Conservation (phyloP, 2,329 filamentous ascomycete genomes). For the Ophiostoma himal-ulmi region DNA sequence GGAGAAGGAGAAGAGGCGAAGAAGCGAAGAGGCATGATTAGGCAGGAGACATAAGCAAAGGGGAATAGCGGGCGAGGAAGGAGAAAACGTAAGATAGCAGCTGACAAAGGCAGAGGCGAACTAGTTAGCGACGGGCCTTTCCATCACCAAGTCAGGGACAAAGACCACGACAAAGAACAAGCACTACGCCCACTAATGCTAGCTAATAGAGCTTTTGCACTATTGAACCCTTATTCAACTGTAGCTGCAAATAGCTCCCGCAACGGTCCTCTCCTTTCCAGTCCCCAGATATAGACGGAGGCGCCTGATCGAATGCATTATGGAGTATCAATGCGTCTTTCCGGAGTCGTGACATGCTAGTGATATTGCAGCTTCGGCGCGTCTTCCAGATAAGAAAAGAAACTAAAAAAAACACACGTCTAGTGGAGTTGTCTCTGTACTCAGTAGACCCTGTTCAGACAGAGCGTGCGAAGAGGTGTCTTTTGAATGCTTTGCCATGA, state of each 20-base stretch:
- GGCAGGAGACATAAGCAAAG: not conserved
- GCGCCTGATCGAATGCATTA: slow-evolving; percentile 1
- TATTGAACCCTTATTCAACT: not conserved
- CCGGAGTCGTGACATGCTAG: not conserved
- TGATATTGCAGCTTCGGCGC: slow-evolving; percentile 4
- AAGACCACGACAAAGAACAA: slow-evolving; percentile 4
- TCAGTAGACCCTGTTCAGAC: not conserved
- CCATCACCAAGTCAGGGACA: not conserved
- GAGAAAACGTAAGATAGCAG: not conserved
- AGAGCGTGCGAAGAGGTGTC: no score
- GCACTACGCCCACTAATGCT: not conserved
- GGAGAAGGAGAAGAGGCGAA: not conserved
- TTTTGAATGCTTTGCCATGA: not conserved
- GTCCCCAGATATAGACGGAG: not conserved
- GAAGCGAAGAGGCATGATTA: no score
- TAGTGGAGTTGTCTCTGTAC: not conserved
- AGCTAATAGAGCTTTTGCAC: not conserved
- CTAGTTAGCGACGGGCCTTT: not conserved
- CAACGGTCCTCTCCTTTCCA: slow-evolving; percentile 7
- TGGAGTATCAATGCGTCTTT: slow-evolving; percentile 1
- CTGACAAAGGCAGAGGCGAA: not conserved
- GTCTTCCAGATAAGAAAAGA: not conserved
- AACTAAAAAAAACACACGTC: not conserved
- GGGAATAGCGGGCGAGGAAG: not conserved
- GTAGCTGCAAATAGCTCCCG: slow-evolving; percentile 1